A percentile compares a stretch with the other conserved stretches of the same genome.
phyloP scores from a whole-genome alignment of 2,329 filamentous ascomycete species.

The Penicillium sp. region DNA sequence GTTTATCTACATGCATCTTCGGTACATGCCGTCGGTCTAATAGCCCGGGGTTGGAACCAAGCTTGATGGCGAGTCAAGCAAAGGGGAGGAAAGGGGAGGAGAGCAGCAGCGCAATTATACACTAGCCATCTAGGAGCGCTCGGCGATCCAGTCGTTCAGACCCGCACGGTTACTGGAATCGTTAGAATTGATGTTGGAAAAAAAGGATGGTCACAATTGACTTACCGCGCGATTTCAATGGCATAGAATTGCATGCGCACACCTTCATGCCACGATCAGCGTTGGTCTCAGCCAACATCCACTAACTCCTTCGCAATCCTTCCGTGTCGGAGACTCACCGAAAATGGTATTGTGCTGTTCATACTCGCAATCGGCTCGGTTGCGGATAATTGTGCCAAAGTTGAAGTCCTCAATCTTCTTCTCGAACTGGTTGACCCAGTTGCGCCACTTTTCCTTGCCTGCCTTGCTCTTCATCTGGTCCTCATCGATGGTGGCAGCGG shows the following conservation, averaged over 20 bases:
- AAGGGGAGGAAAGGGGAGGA: constrained; percentile 5
- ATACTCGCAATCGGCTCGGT: constrained; percentile 77
- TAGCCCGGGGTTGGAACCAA: constrained; percentile 16
- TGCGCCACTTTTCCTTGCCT: constrained; percentile 92
- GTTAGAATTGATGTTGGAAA: constrained; percentile 11
- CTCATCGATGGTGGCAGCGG: constrained; percentile 75
- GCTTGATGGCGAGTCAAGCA: constrained; percentile 10
- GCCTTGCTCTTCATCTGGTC: constrained; percentile 96
- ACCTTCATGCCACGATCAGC: constrained; percentile 39
- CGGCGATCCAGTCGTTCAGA: constrained; percentile 96
- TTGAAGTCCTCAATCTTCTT: constrained; percentile 96
- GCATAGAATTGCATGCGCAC: constrained; percentile 83
- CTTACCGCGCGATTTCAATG: constrained; percentile 67
- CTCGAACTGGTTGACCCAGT: constrained; percentile 91
- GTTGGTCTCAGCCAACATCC: not conserved
- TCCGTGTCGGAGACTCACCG: constrained; percentile 52
- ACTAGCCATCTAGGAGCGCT: constrained; percentile 59
- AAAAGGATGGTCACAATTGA: too few species aligned
- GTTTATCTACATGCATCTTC: not conserved
- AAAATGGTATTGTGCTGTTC: constrained; percentile 89
- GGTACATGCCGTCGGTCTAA: constrained; percentile 19
- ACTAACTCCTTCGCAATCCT: not conserved
- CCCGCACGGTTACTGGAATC: constrained; percentile 69
- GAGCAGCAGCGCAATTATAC: constrained; percentile 17
- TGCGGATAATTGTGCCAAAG: constrained; percentile 90